A percentile compares a stretch with the other conserved stretches of the same genome.
Evolutionary conservation across 2,329 filamentous ascomycete species (phyloP).

Genomic region (Cyphellophora europaea): DNA sequence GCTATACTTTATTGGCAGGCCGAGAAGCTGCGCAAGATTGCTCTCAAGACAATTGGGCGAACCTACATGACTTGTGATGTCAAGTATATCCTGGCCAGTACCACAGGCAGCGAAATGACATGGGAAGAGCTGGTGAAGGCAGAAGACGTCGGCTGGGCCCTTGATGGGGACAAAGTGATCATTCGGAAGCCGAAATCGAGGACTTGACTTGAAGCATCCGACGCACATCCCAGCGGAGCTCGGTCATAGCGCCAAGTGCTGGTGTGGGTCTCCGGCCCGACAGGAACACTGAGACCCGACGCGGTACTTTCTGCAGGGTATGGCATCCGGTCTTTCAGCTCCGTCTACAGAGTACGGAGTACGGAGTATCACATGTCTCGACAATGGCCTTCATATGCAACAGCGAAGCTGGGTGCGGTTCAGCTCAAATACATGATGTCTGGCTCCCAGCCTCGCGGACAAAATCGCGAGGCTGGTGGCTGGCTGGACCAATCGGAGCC

Average conservation of each 20-base stretch:
- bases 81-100: slow-evolving; percentile 54
- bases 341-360: background rate
- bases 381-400: too few relatives aligned
- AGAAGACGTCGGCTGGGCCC: slow-evolving; percentile 76
- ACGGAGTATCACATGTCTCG: too few relatives aligned
- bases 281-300: background rate
- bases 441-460: too few relatives aligned
- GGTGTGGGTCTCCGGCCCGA: background rate
- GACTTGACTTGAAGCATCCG: background rate
- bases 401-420: too few relatives aligned
- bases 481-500: background rate
- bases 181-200: slow-evolving; percentile 50
- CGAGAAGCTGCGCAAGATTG: slow-evolving; percentile 61
- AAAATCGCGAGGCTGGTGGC: background rate
- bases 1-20: slow-evolving; percentile 76
- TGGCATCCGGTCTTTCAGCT: background rate
- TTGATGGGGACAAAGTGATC: slow-evolving; percentile 63
- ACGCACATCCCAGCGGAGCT: slow-evolving; percentile 3
- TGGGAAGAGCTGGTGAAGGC: slow-evolving; percentile 63
- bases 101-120: slow-evolving; percentile 31
- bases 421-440: too few relatives aligned
- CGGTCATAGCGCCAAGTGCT: slow-evolving; percentile 6
- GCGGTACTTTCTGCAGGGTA: too few relatives aligned
- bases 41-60: slow-evolving; percentile 77
- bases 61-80: slow-evolving; percentile 71